phyloP scores from a whole-genome alignment of 139 green algal genomes.

The Tetraselmis striata region DNA sequence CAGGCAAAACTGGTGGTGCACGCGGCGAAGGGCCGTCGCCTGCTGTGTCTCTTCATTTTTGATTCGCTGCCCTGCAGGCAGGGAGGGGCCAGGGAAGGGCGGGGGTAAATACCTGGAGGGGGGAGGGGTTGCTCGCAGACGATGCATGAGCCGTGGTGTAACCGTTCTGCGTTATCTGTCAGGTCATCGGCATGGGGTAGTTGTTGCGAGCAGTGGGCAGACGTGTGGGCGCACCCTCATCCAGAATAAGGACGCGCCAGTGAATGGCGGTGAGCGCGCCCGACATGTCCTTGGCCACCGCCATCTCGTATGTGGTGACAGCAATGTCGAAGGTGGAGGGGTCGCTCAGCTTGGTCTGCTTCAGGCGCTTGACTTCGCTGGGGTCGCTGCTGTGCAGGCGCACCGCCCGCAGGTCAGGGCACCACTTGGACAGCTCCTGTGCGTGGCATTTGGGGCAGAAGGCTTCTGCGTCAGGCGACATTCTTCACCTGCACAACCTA shows the following conservation, averaged over 20 bases:
- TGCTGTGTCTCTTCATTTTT: conserved; percentile 42
- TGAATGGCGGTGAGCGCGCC: conserved; percentile 29
- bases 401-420: conserved; percentile 49
- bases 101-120: neutral
- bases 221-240: no score
- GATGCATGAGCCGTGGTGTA: no score
- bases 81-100: neutral
- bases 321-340: conserved; percentile 58
- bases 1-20: neutral
- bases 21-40: conserved; percentile 1
- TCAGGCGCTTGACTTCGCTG: conserved; percentile 39
- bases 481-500: no score
- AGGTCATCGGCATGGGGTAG: no score
- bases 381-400: conserved; percentile 41
- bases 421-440: conserved; percentile 28
- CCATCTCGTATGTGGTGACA: conserved; percentile 63
- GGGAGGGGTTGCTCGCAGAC: conserved; percentile 20
- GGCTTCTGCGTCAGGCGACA: no score
- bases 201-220: no score
- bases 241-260: conserved; percentile 47
- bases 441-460: no score
- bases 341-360: conserved; percentile 37
- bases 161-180: no score
- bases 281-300: conserved; percentile 39
- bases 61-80: conserved; percentile 24